Percentiles rank a stretch among this genome's conserved stretches.
Conservation (phyloP, 2,329 filamentous ascomycete species). For the Tolypocladium nubicola region DNA sequence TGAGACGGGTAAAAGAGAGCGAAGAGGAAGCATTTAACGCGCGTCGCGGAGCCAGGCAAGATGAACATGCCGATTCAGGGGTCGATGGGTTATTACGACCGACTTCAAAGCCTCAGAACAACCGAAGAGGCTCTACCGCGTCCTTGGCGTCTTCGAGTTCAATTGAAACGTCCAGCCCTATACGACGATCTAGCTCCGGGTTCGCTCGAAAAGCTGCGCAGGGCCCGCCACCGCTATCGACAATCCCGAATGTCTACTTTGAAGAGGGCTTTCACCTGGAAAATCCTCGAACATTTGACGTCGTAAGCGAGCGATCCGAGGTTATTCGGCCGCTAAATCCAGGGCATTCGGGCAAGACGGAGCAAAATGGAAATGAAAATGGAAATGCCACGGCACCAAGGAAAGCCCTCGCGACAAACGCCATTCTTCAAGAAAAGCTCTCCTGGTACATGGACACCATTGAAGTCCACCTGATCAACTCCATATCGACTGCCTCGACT, state of each 20-base stretch:
- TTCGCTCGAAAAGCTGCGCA: slow-evolving; percentile 51
- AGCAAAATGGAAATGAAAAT: slow-evolving; percentile 42
- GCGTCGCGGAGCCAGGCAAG: slow-evolving; percentile 28
- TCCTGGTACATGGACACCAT: slow-evolving; percentile 99
- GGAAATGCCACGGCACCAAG: slow-evolving; percentile 47
- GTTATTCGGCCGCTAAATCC: slow-evolving; percentile 64
- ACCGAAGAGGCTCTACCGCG: slow-evolving; percentile 25
- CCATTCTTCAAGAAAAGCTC: slow-evolving; percentile 93
- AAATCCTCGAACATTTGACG: slow-evolving; percentile 90
- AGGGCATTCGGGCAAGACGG: slow-evolving; percentile 40
- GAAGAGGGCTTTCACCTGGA: slow-evolving; percentile 92
- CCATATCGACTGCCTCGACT: slow-evolving; percentile 88
- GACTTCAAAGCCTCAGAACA: slow-evolving; percentile 13
- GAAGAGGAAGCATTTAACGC: slow-evolving; percentile 49
- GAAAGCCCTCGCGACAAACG: slow-evolving; percentile 89
- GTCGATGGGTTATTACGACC: slow-evolving; percentile 39
- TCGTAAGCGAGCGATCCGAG: slow-evolving; percentile 91
- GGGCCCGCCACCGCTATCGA: slow-evolving; percentile 76
- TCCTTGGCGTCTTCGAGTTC: slow-evolving; percentile 41
- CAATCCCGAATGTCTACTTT: slow-evolving; percentile 88
- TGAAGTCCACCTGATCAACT: slow-evolving; percentile 91
- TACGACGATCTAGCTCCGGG: slow-evolving; percentile 34
- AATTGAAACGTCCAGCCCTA: slow-evolving; percentile 31
- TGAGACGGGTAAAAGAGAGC: slow-evolving; percentile 72
- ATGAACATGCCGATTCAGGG: slow-evolving; percentile 27